Base-by-base conservation (phyloP, 345 rosid species). In the Sonneratia caseolaris region DNA sequence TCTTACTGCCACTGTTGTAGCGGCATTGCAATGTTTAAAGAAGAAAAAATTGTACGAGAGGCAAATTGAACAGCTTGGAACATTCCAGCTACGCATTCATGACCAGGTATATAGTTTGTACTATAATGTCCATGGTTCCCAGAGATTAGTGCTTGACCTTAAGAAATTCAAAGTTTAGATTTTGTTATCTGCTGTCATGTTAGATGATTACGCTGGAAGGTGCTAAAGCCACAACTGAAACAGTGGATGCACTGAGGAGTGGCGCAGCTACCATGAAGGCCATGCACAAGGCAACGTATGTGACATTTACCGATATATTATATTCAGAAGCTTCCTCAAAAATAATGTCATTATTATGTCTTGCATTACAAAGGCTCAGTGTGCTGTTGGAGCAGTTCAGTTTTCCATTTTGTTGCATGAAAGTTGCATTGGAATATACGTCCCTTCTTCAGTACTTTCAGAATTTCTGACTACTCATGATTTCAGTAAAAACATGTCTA, bases 241-340 rank as follows among this genome's bases (percentile, higher is more conserved):
- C 85, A 56, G 87, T 84, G 4, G 84, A 81, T 78, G 87, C 85
- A 40, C 69, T 84, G 72, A 80, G 85, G 66, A 81, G 79, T 22
- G 87, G 85, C 68, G 87, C 87, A 6, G 43, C 85, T 61, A 77
- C 87, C 21, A 81, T 84, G 85, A 84, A 84, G 77, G 82, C 85
- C 24, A 84, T 84, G 82, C 74, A 84, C 66, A 81, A 84, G 70
- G 83, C 84, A 38, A 79, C 80, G 69, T 47, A 47, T 13, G 51
- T 47, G 51, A 13, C 51, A 47, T 13, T 47, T 47, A 40, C 51
- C 51, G 2, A 13, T 47, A 13, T 10, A 47, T 47, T 47, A 5
- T 47, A 47, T 2, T 47, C 51, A 3, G 51, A 47, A 0, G 0
- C 51, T 47, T 9, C 51, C 15, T 47, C 13, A 47, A 47, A 47